Evolutionary conservation across 495 filamentous ascomycete genomes (phyloP).

Genomic region (Aspergillus homomorphus): DNA sequence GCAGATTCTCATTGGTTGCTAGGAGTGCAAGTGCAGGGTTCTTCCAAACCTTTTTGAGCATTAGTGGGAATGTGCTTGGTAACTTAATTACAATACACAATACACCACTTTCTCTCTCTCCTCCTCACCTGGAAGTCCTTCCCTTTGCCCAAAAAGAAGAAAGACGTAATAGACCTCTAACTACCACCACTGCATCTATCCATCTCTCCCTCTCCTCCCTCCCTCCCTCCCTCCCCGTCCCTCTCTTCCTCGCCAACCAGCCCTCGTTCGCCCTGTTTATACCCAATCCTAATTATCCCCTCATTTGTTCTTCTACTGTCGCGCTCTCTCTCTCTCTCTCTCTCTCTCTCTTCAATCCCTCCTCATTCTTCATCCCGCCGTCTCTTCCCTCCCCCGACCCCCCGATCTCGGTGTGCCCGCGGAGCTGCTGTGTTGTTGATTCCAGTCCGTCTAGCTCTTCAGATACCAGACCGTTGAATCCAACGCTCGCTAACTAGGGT

Average conservation of each 20-base stretch:
- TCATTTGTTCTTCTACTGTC: constrained; percentile 2
- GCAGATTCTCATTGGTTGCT: neutral
- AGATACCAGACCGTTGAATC: neutral
- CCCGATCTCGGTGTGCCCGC: neutral
- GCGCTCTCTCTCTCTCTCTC: constrained; percentile 1
- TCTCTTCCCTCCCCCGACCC: neutral
- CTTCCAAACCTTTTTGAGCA: neutral
- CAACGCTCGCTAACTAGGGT: neutral
- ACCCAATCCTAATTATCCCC: constrained; percentile 3
- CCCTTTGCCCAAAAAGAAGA: neutral
- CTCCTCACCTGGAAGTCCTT: neutral
- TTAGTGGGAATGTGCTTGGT: neutral
- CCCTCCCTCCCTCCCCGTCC: neutral
- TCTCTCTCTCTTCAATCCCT: neutral
- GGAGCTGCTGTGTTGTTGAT: neutral
- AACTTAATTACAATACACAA: neutral
- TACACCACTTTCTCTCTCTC: neutral
- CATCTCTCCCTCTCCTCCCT: neutral
- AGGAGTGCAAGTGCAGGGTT: constrained; percentile 9
- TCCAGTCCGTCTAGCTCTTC: neutral
- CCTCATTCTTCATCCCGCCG: neutral
- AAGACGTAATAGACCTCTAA: neutral
- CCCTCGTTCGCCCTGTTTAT: neutral
- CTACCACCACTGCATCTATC: neutral
- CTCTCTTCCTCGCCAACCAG: neutral